Evolutionary conservation across 768 basidiomycete species (phyloP).

Genomic region (Leccinum fibrillosum): DNA sequence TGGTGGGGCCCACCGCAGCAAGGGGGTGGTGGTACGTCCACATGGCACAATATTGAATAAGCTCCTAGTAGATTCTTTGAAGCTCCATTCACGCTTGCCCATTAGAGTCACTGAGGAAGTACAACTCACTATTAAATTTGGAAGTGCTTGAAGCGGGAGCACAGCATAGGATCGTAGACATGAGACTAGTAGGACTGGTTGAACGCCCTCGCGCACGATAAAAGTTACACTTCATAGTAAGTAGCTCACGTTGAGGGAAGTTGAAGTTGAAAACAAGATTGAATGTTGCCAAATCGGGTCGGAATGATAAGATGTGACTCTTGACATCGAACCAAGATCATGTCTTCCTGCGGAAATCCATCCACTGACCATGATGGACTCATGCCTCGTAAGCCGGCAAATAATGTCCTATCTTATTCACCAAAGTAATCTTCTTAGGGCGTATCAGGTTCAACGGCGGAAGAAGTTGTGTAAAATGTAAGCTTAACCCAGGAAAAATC

Average conservation of each 20-base stretch:
- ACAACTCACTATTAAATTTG: background rate
- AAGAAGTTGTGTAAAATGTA: slow-evolving; percentile 72
- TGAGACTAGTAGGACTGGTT: no score
- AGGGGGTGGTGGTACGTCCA: background rate
- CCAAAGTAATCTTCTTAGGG: slow-evolving; percentile 36
- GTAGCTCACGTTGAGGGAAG: background rate
- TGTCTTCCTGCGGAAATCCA: slow-evolving; percentile 64
- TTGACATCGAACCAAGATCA: slow-evolving; percentile 6
- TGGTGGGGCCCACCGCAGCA: background rate
- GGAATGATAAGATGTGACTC: background rate
- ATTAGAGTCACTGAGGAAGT: background rate
- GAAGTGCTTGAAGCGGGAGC: background rate
- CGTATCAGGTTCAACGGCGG: slow-evolving; percentile 66
- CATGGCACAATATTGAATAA: no score
- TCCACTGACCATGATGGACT: slow-evolving; percentile 53
- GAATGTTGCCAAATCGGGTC: background rate
- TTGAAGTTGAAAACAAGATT: background rate
- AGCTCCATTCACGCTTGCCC: background rate
- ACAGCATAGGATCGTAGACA: background rate
- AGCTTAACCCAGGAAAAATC: slow-evolving; percentile 57
- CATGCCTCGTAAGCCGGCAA: slow-evolving; percentile 57
- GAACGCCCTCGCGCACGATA: background rate
- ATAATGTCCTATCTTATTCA: background rate
- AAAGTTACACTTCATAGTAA: background rate
- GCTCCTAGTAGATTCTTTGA: no score